Base-by-base conservation (phyloP, 495 filamentous ascomycete species). In the Evernia prunastri region DNA sequence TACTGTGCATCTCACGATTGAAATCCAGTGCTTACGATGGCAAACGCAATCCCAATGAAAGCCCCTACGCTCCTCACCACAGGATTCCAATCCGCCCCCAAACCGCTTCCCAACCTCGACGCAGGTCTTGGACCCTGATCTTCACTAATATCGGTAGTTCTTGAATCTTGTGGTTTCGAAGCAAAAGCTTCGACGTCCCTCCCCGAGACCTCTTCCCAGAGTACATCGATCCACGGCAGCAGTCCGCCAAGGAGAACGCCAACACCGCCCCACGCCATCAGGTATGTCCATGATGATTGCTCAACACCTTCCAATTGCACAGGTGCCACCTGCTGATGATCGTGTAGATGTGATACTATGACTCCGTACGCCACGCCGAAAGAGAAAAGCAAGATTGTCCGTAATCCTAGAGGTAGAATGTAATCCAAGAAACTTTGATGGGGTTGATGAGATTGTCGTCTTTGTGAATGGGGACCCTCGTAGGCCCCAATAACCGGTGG, bases 11-110 rank as follows among this genome's bases (percentile, higher is more conserved):
- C 15, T 3, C 23, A 49, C 61, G 60, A 45, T 56, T 56, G 13
- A 43, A 27, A 20, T 40, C 65, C 25, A 49, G 37, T 25, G 79
- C 86, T 74, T 80, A 93, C 89, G 80, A 98, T 96, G 23, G 94
- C 94, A 78, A 96, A 97, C 25, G 91, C 92, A 73, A 98, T 94
- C 17, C 94, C 94, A 31, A 96, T 86, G 75, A 98, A 97, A 20
- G 91, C 92, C 43, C 94, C 95, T 49, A 97, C 86, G 65, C 91
- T 90, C 61, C 94, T 81, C 25, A 97, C 85, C 13, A 89, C 88
- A 37, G 88, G 83, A 47, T 86, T 86, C 92, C 91, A 97, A 65
- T 91, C 89, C 2, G 82, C 80, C n/a, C 77, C 80, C 33, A 70
- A 20, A 59, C 53, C 58, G 56, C 60, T 60, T 42, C 56, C 59